Evolutionary conservation across 768 basidiomycete species (phyloP), one percentile per base, ranked within the genome.

Genomic region (Trametes villosa): DNA sequence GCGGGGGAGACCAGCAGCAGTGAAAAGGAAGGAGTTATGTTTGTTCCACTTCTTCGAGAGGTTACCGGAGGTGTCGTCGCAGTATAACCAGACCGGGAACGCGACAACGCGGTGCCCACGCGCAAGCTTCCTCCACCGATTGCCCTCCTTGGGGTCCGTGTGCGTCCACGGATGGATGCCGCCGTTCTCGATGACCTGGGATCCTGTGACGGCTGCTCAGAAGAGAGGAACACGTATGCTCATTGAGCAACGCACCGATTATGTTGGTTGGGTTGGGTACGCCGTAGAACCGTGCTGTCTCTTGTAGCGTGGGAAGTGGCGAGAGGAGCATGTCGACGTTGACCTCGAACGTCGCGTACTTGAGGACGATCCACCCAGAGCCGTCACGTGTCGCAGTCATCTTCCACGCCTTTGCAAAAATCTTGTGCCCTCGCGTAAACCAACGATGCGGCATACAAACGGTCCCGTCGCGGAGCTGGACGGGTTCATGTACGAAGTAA

Each of bases 1-100:
- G 0, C 66, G 71, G 0, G 76, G 77, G 0, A 81, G 70, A 2
- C 78, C 78, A 11, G 77, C 77, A 1, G 69, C 61, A 0, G 72
- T 76, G 42, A 79, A 74, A 0, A 80, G 68, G 45, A 77, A 75
- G 5, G 66, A 71, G 58, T 80, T 78, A 52, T 81, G 80, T 49
- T 77, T 71, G 59, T 81, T 82, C 79, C 79, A 81, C 59, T 79
- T 79, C 61, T 82, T 82, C 0, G 78, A 81, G 0, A 64, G 33
- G 59, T 81, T 81, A 0, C 79, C 80, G 0, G 78, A 81, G 0
- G 77, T 79, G 53, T 81, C 76, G 45, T 82, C 78, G 56, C 79
- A 79, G 61, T 80, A 80, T 0, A 78, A 34, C 76, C 77, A 79
- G 0, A 81, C 22, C 8, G 74, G 74, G 26, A 78, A 63, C 0